These are phyloP conservation scores for Lachnellula suecica DNA, from an alignment of 2,329 filamentous ascomycete species.

Conservation along the genomic window DNA sequence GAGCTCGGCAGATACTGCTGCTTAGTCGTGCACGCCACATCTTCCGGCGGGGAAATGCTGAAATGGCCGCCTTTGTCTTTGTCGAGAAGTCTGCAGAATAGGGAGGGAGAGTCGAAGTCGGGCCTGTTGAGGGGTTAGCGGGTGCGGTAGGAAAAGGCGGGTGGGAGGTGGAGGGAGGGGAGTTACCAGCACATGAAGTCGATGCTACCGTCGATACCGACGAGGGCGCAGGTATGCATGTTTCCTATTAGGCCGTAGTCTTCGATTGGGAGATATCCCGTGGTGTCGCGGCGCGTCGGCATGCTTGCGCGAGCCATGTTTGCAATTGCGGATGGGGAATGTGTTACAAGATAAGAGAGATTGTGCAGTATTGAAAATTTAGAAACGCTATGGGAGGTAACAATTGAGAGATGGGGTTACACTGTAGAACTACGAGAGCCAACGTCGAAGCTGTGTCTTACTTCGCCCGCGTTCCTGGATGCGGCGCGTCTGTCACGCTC, in stretches of 20 bases:
- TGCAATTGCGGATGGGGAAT: neutral
- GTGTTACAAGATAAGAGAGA: neutral
- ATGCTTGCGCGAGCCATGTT: neutral
- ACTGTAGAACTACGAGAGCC: no score
- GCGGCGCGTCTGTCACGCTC: no score
- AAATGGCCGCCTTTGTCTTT: conserved; percentile 75
- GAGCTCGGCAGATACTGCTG: conserved; percentile 76
- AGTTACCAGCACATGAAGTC: conserved; percentile 76
- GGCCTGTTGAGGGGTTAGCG: conserved; percentile 48
- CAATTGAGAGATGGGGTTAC: no score
- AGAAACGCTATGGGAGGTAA: no score
- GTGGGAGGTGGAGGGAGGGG: neutral
- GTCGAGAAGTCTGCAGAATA: conserved; percentile 74
- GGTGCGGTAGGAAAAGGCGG: neutral
- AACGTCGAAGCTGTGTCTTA: no score
- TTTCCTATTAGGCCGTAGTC: conserved; percentile 81
- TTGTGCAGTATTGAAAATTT: neutral
- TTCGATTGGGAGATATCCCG: conserved; percentile 52
- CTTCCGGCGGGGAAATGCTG: conserved; percentile 57
- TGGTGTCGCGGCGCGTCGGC: conserved; percentile 17
- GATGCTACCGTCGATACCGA: conserved; percentile 71
- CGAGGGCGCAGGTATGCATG: conserved; percentile 75
- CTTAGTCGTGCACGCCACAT: conserved; percentile 64
- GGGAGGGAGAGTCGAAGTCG: conserved; percentile 73
- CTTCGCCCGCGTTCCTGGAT: no score